Percentiles rank a stretch among this genome's conserved stretches.
Conservation (phyloP, 257 asterid species). For the Primulina tabacum region DNA sequence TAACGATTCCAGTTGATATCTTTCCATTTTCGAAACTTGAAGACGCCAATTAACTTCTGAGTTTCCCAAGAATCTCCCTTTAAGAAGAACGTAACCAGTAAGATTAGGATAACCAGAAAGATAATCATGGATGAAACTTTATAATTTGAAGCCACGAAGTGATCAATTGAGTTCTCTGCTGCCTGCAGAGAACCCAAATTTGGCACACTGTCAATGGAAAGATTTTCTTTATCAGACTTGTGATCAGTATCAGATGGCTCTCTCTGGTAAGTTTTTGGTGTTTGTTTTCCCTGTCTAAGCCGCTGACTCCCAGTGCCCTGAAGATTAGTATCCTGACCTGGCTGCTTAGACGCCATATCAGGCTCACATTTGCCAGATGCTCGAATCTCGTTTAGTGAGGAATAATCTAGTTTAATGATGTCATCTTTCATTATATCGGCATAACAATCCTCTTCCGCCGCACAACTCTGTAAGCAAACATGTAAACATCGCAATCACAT, state of each 20-base stretch:
- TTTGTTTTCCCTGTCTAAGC: constrained; percentile 37
- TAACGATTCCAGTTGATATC: not conserved
- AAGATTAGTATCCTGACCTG: constrained; percentile 22
- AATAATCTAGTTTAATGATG: constrained; percentile 64
- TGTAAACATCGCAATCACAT: not conserved
- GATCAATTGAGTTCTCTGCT: not conserved
- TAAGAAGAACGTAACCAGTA: constrained; percentile 17
- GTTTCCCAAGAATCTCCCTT: constrained; percentile 5
- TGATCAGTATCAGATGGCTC: constrained; percentile 8
- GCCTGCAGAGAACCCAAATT: not conserved
- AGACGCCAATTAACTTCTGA: not conserved
- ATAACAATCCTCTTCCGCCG: constrained; percentile 66
- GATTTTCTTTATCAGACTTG: constrained; percentile 11
- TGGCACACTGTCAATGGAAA: constrained; percentile 12
- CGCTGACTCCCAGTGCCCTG: constrained; percentile 67
- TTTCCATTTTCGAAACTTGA: not conserved
- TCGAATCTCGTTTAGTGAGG: constrained; percentile 26
- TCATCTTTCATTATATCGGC: constrained; percentile 88
- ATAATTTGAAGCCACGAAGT: not conserved
- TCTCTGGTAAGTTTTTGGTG: not conserved
- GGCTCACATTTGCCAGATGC: constrained; percentile 17
- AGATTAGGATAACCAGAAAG: constrained; percentile 15
- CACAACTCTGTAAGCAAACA: constrained; percentile 36
- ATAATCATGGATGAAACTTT: not conserved
- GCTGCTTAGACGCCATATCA: constrained; percentile 21